Percentiles rank a stretch among this genome's conserved stretches.
phyloP scores from a whole-genome alignment of 306 rosid genomes.

The Sicyos baderoa region DNA sequence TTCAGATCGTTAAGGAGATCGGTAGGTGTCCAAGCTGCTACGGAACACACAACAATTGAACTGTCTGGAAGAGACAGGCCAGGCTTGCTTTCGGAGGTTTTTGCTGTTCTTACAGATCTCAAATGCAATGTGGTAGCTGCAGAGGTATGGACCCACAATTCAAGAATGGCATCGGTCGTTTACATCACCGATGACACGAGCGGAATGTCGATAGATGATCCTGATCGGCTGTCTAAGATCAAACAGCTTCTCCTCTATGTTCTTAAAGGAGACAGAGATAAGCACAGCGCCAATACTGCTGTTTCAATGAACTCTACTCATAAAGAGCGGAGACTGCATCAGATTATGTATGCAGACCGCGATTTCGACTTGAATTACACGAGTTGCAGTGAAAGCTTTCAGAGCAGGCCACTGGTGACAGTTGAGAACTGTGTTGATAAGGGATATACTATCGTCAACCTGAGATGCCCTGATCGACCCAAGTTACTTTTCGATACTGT shows the following conservation, averaged over 20 bases:
- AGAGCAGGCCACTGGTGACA: constrained; percentile 45
- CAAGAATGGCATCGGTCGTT: constrained; percentile 79
- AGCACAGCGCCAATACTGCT: constrained; percentile 51
- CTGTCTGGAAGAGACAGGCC: constrained; percentile 86
- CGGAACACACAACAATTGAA: constrained; percentile 76
- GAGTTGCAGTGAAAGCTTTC: constrained; percentile 31
- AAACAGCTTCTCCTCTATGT: constrained; percentile 73
- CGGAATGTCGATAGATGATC: constrained; percentile 58
- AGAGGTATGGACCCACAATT: constrained; percentile 90
- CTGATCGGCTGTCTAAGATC: constrained; percentile 45
- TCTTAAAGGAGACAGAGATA: constrained; percentile 54
- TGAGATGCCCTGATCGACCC: constrained; percentile 77
- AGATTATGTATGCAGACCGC: constrained; percentile 91
- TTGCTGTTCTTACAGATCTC: constrained; percentile 85
- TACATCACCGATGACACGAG: constrained; percentile 69
- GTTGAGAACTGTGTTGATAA: constrained; percentile 65
- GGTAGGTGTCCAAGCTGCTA: constrained; percentile 75
- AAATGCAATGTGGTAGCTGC: constrained; percentile 75
- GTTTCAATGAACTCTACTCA: constrained; percentile 64
- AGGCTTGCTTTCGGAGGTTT: constrained; percentile 81
- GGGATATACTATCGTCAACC: constrained; percentile 66
- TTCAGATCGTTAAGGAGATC: constrained; percentile 74
- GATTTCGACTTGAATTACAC: constrained; percentile 64
- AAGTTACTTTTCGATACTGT: constrained; percentile 76
- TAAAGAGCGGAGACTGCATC: constrained; percentile 80